Evolutionary conservation across 352 stramenopile species (phyloP).

Genomic region (Thalassiosira exigua): DNA sequence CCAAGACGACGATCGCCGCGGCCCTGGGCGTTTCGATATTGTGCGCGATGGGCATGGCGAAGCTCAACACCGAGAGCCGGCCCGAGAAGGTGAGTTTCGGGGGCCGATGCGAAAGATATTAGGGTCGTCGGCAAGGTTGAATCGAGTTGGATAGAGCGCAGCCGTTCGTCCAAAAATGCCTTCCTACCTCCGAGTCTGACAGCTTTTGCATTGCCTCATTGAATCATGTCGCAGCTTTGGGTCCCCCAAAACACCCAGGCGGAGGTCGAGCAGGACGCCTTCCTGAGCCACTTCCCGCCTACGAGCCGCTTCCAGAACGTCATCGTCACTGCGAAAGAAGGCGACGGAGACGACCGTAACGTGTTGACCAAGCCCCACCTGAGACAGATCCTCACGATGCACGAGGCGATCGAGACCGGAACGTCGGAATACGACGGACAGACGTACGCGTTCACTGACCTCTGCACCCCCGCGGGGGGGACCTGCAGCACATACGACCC

Average conservation of each 20-base stretch:
- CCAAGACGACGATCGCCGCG: constrained; percentile 29
- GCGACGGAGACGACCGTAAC: constrained; percentile 14
- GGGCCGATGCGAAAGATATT: neutral
- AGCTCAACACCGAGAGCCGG: constrained; percentile 64
- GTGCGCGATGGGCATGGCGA: constrained; percentile 56
- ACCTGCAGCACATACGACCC: constrained; percentile 36
- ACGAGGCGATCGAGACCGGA: constrained; percentile 57
- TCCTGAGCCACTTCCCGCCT: constrained; percentile 51
- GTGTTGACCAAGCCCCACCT: constrained; percentile 65
- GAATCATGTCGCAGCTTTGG: constrained; percentile 53
- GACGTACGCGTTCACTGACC: constrained; percentile 55
- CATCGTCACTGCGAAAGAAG: constrained; percentile 26
- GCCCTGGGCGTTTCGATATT: constrained; percentile 58
- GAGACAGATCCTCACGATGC: constrained; percentile 59
- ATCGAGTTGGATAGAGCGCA: no score
- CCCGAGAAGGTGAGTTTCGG: constrained; percentile 53
- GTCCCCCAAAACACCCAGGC: constrained; percentile 70
- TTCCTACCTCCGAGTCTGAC: no score
- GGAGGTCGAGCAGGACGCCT: constrained; percentile 52
- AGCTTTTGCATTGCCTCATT: no score
- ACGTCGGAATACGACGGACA: constrained; percentile 31
- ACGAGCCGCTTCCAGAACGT: constrained; percentile 60
- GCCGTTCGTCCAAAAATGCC: no score
- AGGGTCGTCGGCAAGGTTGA: no score
- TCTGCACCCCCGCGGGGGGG: constrained; percentile 60